These are phyloP conservation scores for Euphorbia tirucalli DNA, from an alignment of 345 rosid genomes.

Conservation along the genomic window DNA sequence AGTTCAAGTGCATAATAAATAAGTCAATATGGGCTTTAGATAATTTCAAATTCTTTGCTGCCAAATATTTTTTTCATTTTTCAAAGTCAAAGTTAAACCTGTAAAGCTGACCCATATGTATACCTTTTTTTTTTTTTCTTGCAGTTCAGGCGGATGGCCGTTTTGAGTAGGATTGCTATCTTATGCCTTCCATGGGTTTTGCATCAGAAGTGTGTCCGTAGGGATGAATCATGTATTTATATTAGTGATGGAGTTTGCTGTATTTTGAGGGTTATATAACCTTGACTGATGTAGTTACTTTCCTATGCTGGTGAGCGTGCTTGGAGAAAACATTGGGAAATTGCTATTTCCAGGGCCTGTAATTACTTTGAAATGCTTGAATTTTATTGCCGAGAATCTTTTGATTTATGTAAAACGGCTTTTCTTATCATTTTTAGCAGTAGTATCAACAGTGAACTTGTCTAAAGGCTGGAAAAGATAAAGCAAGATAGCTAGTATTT, in stretches of 20 bases:
- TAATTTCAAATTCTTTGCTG: background rate
- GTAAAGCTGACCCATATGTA: background rate
- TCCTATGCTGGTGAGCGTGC: background rate
- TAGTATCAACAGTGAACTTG: no score
- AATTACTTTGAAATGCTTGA: background rate
- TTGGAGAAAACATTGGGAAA: background rate
- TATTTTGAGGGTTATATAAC: background rate
- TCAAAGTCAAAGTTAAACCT: background rate
- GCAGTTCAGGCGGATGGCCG: slow-evolving; percentile 31
- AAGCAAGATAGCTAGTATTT: no score
- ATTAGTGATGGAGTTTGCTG: background rate
- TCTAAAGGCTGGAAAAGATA: no score
- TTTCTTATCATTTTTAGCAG: background rate
- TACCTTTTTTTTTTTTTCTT: background rate
- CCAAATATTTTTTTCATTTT: background rate
- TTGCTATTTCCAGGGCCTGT: background rate
- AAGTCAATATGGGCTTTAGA: background rate
- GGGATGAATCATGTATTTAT: slow-evolving; percentile 1
- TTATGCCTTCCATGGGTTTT: background rate
- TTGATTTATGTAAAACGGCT: background rate
- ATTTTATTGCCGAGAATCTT: background rate
- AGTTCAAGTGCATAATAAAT: no score
- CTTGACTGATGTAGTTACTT: background rate
- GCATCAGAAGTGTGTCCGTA: slow-evolving; percentile 4
- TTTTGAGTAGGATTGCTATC: background rate